These are phyloP conservation scores for Echeveria elegans DNA, from an alignment of 164 flowering plant genomes.

Conservation along the genomic window DNA sequence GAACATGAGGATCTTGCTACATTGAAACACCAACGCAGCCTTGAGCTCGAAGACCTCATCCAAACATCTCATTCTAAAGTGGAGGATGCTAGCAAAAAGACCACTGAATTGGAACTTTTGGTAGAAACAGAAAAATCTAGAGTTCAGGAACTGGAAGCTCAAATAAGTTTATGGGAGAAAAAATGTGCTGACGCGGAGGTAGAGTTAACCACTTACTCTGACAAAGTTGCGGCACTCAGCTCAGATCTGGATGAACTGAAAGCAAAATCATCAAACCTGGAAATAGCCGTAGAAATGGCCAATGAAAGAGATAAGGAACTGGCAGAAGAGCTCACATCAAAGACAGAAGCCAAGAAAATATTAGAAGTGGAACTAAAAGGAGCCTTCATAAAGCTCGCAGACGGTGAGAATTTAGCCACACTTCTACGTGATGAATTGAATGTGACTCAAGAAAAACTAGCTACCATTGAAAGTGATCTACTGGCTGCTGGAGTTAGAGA, in stretches of 20 bases:
- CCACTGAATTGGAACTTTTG: slow-evolving; percentile 53
- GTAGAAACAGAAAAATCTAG: slow-evolving; percentile 57
- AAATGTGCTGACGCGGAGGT: slow-evolving; percentile 46
- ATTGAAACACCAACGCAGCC: slow-evolving; percentile 48
- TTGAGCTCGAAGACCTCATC: slow-evolving; percentile 64
- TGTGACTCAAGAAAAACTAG: slow-evolving; percentile 42
- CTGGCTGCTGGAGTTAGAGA: slow-evolving; percentile 44
- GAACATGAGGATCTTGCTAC: slow-evolving; percentile 69
- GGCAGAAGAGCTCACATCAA: slow-evolving; percentile 31
- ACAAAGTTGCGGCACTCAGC: slow-evolving; percentile 43
- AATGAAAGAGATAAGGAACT: slow-evolving; percentile 53
- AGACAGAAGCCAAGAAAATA: slow-evolving; percentile 48
- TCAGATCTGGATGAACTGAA: slow-evolving; percentile 49
- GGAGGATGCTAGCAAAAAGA: slow-evolving; percentile 53
- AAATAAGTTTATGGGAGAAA: slow-evolving; percentile 40
- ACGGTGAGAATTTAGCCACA: slow-evolving; percentile 46
- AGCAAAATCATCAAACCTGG: slow-evolving; percentile 46
- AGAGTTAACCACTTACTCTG: slow-evolving; percentile 34
- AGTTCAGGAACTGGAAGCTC: slow-evolving; percentile 73
- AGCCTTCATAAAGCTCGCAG: slow-evolving; percentile 44
- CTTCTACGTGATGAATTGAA: slow-evolving; percentile 43
- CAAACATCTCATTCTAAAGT: slow-evolving; percentile 54
- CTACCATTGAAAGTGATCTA: slow-evolving; percentile 44
- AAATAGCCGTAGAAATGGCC: slow-evolving; percentile 46
- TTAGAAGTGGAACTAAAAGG: slow-evolving; percentile 37